Base-by-base conservation (phyloP, 2,329 filamentous ascomycete genomes). In the Epichloe typhina region DNA sequence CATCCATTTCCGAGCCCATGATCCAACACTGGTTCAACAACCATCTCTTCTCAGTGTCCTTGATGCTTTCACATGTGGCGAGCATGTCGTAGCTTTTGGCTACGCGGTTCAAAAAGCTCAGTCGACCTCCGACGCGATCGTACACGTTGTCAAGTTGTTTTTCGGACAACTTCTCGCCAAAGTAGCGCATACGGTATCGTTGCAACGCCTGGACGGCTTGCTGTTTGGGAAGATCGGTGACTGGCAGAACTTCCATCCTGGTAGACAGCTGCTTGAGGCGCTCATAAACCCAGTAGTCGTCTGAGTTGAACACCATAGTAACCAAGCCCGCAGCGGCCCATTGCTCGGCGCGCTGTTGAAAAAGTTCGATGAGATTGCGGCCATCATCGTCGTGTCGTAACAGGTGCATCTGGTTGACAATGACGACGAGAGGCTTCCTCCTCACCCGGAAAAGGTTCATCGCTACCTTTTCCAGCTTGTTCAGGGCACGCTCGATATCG, bases 281-380 rank as follows among this genome's bases (percentile, higher is more conserved):
- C 66, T 98, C 93, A 61, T 96, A 97, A 0, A 98, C 86, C 93
- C 93, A 98, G 69, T 95, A 98, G 64, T 97, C 93, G 66, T 98
- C 93, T 50, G 83, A 90, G 68, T 96, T 97, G 70, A 98, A 89
- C 36, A 98, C 83, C 74, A 88, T 79, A 1, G 93, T 97, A 33
- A 94, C 87, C 8, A 98, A 76, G 56, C 88, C 91, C 19, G 86
- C 82, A 1, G 91, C 93, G 1, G 93, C 91, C 93, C 93, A 98
- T 66, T 93, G 86, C 67, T 98, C 93, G 1, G 93, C 91, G 35
- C 90, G 82, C 64, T 98, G 93, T 62, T 98, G 93, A 33, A 98
- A 82, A 47, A 98, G 79, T 66, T 98, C 93, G 41, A 98, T 81
- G 13, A 98, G 73, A 64, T 97, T 88, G 51, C 85, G 84, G n/a